Evolutionary conservation across 768 basidiomycete genomes (phyloP).

Genomic region (Steccherinum ochraceum): DNA sequence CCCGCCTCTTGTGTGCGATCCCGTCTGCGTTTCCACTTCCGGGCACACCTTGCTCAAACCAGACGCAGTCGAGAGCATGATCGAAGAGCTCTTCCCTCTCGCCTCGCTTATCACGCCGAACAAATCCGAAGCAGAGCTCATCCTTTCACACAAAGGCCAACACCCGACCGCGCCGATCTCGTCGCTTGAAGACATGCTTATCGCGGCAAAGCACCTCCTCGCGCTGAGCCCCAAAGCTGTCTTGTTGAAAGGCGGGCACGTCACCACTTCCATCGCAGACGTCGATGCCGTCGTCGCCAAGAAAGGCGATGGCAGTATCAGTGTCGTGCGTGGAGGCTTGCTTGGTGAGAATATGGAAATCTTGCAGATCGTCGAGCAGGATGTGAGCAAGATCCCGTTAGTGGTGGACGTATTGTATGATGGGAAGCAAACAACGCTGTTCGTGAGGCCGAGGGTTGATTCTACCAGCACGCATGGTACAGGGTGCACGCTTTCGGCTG

Average conservation of each 20-base stretch:
- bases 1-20: conserved; percentile 73
- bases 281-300: conserved; percentile 27
- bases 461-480: conserved; percentile 85
- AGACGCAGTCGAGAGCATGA: conserved; percentile 56
- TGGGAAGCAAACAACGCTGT: conserved; percentile 35
- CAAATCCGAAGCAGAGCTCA: conserved; percentile 67
- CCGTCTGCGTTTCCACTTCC: conserved; percentile 88
- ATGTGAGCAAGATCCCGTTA: conserved; percentile 22
- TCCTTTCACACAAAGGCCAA: conserved; percentile 43
- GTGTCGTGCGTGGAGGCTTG: conserved; percentile 39
- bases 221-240: conserved; percentile 48
- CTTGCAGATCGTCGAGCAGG: conserved; percentile 29
- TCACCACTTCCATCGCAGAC: conserved; percentile 40
- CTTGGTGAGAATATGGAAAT: conserved; percentile 60
- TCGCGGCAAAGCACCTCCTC: conserved; percentile 44
- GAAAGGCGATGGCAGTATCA: conserved; percentile 27
- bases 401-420: conserved; percentile 64
- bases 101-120: conserved; percentile 80
- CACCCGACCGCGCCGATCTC: conserved; percentile 25
- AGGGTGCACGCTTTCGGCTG: conserved; percentile 86
- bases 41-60: conserved; percentile 72
- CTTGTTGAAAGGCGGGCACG: conserved; percentile 84
- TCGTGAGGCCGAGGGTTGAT: conserved; percentile 54
- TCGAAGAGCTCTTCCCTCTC: conserved; percentile 62
- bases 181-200: conserved; percentile 54